These are phyloP conservation scores for Pichia gijzeniarum DNA, from an alignment of 805 yeast genomes.

Conservation along the genomic window DNA sequence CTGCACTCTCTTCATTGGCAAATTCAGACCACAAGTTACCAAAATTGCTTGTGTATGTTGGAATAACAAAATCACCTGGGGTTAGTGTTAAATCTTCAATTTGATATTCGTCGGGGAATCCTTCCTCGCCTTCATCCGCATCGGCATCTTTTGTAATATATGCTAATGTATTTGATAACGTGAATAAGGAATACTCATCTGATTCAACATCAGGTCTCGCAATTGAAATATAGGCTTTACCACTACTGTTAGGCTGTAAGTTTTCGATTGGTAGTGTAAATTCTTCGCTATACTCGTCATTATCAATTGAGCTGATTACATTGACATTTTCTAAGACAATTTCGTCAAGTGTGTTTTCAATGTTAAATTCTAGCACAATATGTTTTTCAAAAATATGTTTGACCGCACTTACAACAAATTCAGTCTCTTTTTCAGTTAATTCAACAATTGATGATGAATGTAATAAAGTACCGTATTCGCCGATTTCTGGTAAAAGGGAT, in stretches of 20 bases:
- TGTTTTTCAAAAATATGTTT: conserved; percentile 77
- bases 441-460: conserved; percentile 60
- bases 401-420: conserved; percentile 77
- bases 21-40: conserved; percentile 69
- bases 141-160: conserved; percentile 78
- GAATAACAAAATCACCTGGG: conserved; percentile 78
- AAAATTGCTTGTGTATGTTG: conserved; percentile 74
- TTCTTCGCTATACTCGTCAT: conserved; percentile 54
- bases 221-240: conserved; percentile 74
- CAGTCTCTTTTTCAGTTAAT: conserved; percentile 88
- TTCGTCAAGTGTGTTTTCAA: conserved; percentile 78
- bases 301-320: conserved; percentile 60
- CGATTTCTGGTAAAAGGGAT: conserved; percentile 64
- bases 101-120: conserved; percentile 90
- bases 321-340: conserved; percentile 71
- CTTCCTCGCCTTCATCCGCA: conserved; percentile 66
- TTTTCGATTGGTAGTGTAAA: conserved; percentile 68
- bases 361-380: conserved; percentile 72
- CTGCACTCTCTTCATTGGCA: conserved; percentile 53
- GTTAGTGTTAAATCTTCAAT: conserved; percentile 69
- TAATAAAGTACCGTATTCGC: conserved; percentile 64
- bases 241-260: conserved; percentile 64
- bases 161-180: conserved; percentile 60
- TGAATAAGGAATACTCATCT: conserved; percentile 25
- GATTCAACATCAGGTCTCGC: conserved; percentile 41